Base-by-base conservation (phyloP, 2,329 filamentous ascomycete species). In the Monosporascus sp. region DNA sequence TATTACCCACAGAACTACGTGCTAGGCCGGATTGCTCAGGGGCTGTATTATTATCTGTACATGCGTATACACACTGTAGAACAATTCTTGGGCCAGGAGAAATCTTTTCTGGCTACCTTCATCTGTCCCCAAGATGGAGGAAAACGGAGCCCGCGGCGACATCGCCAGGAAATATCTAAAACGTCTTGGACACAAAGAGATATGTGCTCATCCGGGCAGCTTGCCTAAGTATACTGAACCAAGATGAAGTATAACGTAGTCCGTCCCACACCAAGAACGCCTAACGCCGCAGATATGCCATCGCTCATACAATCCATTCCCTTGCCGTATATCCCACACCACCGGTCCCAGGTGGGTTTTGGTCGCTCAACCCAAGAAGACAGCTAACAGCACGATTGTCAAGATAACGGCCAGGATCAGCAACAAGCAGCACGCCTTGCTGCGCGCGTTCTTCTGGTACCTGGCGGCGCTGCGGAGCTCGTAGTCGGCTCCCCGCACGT, bases 381-480 rank as follows among this genome's bases (percentile, higher is more conserved):
- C 88, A 15, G 94, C 95, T 61, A 99, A 74, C 54, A 99, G 79
- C 45, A 99, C 86, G 61, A 99, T 90, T 3, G 90, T 88, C 64
- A 97, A 71, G 54, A 99, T 94, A 47, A 99, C 83, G 1, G 88
- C 86, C 65, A 99, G 70, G 55, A 99, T 93, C 49, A 99, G 72
- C 65, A 99, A 72, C 68, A 99, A 74, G 69, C 92, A 97, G 70
- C 93, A 99, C 41, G 90, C 89, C 79, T 96, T 97, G 73, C 90
- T 94, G 59, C 95, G 83, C 27, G 94, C 94, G 57, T 90, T 92
- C 80, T 92, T 96, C 77, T 99, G 95, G 72, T 97, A 95, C 63
- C 90, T 80, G 58, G 88, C 90, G 18, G 94, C 94, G 63, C 88
- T 87, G 57, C 89, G 82, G 62, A 96, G 78, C 73, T 99, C 93